Percentiles rank a stretch among this genome's conserved stretches.
Conservation (phyloP, 345 rosid genomes). For the Populus tremula region DNA sequence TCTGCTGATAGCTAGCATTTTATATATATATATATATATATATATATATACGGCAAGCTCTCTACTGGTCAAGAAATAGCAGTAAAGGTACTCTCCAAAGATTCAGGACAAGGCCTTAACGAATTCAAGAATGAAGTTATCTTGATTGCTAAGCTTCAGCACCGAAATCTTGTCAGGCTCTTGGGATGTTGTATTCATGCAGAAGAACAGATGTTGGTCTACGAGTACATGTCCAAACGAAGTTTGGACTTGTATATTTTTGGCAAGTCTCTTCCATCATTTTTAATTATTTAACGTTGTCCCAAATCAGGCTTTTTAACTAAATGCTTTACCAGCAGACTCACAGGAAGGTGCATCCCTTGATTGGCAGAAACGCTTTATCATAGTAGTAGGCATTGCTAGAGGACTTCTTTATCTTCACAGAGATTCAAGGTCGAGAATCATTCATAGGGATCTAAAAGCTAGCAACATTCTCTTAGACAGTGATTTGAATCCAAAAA, state of each 20-base stretch:
- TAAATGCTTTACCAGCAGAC: not conserved
- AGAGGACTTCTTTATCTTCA: slow-evolving; percentile 21
- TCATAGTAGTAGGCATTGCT: slow-evolving; percentile 17
- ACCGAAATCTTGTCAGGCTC: no score
- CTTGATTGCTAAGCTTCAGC: no score
- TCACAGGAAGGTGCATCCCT: not conserved
- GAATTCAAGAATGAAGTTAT: no score
- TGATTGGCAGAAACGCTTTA: slow-evolving; percentile 15
- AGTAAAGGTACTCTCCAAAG: slow-evolving; percentile 14
- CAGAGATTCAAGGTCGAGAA: slow-evolving; percentile 10
- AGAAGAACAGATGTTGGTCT: slow-evolving; percentile 21
- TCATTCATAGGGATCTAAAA: not conserved
- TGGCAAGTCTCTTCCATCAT: slow-evolving; percentile 1
- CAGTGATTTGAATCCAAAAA: slow-evolving; percentile 20
- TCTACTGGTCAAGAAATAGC: slow-evolving; percentile 20
- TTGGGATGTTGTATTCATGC: not conserved
- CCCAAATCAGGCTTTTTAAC: not conserved
- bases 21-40: no score
- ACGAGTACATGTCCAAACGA: slow-evolving; percentile 21
- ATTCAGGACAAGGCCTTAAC: slow-evolving; percentile 18
- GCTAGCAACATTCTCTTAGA: slow-evolving; percentile 24
- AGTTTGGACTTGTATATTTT: slow-evolving; percentile 22
- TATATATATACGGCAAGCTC: slow-evolving; percentile 1
- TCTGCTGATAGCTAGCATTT: not conserved
- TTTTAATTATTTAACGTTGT: not conserved